Base-by-base conservation (phyloP, 257 asterid genomes). In the Gynochthodes officinalis region DNA sequence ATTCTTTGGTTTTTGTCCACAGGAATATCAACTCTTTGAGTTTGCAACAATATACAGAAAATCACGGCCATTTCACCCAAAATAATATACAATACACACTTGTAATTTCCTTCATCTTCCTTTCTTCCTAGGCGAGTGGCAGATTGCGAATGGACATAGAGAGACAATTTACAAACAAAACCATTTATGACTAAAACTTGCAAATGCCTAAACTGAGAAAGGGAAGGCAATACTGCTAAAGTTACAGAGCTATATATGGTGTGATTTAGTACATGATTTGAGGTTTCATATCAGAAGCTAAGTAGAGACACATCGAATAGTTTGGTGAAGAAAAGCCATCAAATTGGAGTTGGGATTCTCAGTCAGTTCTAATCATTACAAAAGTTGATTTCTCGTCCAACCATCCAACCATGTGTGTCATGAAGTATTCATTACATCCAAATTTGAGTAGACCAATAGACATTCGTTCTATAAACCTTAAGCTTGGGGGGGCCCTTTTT, bases 241-340 rank as follows among this genome's bases (percentile, higher is more conserved):
- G 23, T 27, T 46, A 4, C 40, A 10, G 42, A 60, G 53, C 57
- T 19, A 33, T 65, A 19, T 28, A n/a, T 68, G 28, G 30, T 7
- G 21, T 49, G 46, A 39, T 67, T 67, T 48, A 30, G 28, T 5
- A 48, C 25, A n/a, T n/a, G n/a, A n/a, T n/a, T n/a, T n/a, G n/a
- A n/a, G n/a, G n/a, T n/a, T n/a, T n/a, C n/a, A n/a, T n/a, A n/a
- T n/a, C n/a, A n/a, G n/a, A n/a, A n/a, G n/a, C n/a, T n/a, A 49
- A 37, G 19, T 40, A 62, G 40, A 61, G 30, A 54, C 40, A n/a
- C n/a, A 7, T 66, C 33, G 1, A 43, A 13, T 71, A 54, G 71
- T 78, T 82, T 77, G 85, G 84, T 81, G 27, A 62, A 74, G 76
- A 70, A 72, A 62, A 73, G 65, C 72, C 63, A 73, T 79, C 79